Evolutionary conservation across 2,329 filamentous ascomycete genomes (phyloP), one percentile per base, ranked within the genome.

Genomic region (Xylaria sp.): DNA sequence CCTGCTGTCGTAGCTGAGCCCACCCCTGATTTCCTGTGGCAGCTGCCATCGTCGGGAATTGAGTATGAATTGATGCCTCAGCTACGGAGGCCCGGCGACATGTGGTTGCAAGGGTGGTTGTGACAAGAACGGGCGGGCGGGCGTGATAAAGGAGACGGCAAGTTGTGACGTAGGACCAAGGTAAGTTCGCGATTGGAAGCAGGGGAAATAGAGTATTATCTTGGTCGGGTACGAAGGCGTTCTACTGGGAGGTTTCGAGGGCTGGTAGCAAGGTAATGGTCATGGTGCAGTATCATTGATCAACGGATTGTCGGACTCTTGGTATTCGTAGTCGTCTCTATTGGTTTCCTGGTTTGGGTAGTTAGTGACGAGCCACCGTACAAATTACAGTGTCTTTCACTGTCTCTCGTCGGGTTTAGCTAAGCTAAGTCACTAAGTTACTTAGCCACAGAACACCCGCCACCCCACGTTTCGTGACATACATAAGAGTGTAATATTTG

Each of bases 1-100:
- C 93, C 82, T 98, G 95, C 80, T 98, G 94, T 76, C 96, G 92
- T 74, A 98, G 87, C 83, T 98, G 94, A 77, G 93, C 91, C 96
- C 96, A 99, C 82, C 94, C 91, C 71, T 87, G 85, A 71, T 82
- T 89, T 71, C 87, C 83, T 54, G 84, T 82, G 67, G 84, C 80
- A 73, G 84, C 78, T 71, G 86, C 82, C 87, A 89, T 90, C 71
- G 59, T 47, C 24, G 61, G 32, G 30, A 57, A 55, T 42, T 39
- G 66, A 30, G 32, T 48, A 55, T 47, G 2, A 27, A 47, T 55
- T 34, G 34, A 42, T 58, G 45, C 55, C 34, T 51, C 19, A 27
- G 45, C 50, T 34, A 39, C n/a, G 8, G 42, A 50, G 55, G 39
- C 60, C 36, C 36, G 55, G 48, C 51, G 34, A 64, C 53, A 63